Evolutionary conservation across 768 basidiomycete species (phyloP), one percentile per base, ranked within the genome.

Genomic region (Hypsizygus marmoreus): DNA sequence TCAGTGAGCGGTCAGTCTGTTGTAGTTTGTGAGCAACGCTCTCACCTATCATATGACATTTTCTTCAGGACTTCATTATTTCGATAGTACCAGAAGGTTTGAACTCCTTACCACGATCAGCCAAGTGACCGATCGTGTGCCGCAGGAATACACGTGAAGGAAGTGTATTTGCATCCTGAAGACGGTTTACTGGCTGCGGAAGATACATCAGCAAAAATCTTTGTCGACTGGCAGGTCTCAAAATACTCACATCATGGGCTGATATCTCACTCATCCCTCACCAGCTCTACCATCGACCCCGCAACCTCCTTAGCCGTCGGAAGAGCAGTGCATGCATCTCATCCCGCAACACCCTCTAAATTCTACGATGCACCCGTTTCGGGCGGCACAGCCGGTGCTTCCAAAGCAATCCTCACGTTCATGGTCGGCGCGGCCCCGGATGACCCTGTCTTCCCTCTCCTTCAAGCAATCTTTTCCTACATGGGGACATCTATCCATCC

Each of bases 301-400:
- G 57, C 56, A 17, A 71, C 72, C 0, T 73, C 72, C 2, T 46
- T 64, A 2, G 55, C 54, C 6, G 58, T 73, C 12, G 65, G 64
- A 0, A 50, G 58, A 37, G 64, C 66, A 10, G 63, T 72, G 3
- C 20, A 43, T 4, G 44, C 50, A 6, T 59, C 66, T 6, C 43
- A 57, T 17, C 23, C 38, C 40, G 26, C 2, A 17, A 22, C 1
- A 24, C 51, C 60, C 17, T 51, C 59, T 12, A 49, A 44, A 19
- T 75, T 75, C 50, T 68, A 62, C 44, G 72, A 75, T 44, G 71
- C 71, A 0, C 73, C 73, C 2, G 70, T 74, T 6, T 72, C 72
- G 1, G 72, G 72, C 0, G 72, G 72, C 2, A 74, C 71, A 6
- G 59, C 66, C 1, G 72, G 71, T 10, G 72, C 73, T 17, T 51